Evolutionary conservation across 2,329 filamentous ascomycete genomes (phyloP), one percentile per base, ranked within the genome.

Genomic region (Pseudogymnoascus sp.): DNA sequence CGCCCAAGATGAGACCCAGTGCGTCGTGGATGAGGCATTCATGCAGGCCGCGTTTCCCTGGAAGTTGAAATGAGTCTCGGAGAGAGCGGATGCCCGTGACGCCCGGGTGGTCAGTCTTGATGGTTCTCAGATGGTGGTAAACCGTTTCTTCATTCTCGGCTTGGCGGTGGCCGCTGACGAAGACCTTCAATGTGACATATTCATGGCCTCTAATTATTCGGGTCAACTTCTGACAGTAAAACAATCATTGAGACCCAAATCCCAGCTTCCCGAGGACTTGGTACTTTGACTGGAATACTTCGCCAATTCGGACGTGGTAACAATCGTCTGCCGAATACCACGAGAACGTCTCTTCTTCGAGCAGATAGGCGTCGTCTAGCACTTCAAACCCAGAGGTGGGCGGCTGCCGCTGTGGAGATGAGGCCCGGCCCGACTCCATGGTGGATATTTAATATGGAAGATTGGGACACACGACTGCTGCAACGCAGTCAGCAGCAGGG

Each of bases 61-160:
- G 44, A 31, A 77, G 62, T n/a, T 73, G 42, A 63, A 78, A 78
- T 0, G 70, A 63, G 60, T 76, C 73, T 14, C 74, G 70, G 25
- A 76, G 63, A 0, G 66, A 65, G 42, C 75, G 70, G 5, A 78
- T 64, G 10, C 64, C 64, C 5, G 65, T 64, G 11, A 66, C 69
- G 18, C 75, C 75, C n/a, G 71, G 70, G 62, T 77, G 73, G 11
- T 18, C 50, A 59, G 66, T 40, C 40, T 66, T 67, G 16, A 70
- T 66, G 34, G 69, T 67, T 6, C 65, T 67, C 10, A 76, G 59
- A 63, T 68, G 64, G 62, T 70, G 66, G 63, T 75, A 74, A 42
- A 73, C 67, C 12, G 67, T 62, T 56, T 74, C 66, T 62, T 74
- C 73, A 5, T 44, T 63, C 56, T 31, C 11, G 36, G 62, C 63